Conservation (phyloP, 768 basidiomycete species). For the Tulasnella sp. region DNA sequence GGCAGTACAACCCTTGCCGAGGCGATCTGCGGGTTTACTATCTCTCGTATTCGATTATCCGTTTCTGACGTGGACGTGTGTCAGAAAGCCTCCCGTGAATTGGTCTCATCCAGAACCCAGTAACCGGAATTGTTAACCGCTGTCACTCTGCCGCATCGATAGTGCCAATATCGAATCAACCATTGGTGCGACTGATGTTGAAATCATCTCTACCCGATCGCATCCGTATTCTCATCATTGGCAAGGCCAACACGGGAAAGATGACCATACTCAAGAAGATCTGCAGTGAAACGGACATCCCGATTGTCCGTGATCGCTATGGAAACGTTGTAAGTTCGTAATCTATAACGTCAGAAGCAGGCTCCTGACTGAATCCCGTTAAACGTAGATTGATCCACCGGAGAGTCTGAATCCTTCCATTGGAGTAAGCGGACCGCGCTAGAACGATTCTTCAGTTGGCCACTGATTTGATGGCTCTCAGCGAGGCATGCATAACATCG, state of each 20-base stretch:
- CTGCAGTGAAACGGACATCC: not conserved
- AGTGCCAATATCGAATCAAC: too few species aligned
- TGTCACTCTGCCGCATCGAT: too few species aligned
- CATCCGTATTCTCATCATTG: not conserved
- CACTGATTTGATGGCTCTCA: not conserved
- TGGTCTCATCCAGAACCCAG: too few species aligned
- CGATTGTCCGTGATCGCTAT: not conserved
- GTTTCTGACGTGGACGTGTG: too few species aligned
- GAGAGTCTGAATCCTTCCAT: not conserved
- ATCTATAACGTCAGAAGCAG: not conserved
- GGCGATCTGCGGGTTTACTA: too few species aligned
- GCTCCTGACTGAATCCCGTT: not conserved
- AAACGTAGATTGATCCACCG: not conserved
- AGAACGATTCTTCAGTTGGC: not conserved
- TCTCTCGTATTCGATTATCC: too few species aligned
- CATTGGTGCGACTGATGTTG: too few species aligned
- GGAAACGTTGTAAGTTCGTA: not conserved
- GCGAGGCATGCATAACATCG: slow-evolving; percentile 1
- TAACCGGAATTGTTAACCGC: too few species aligned
- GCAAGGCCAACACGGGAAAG: not conserved
- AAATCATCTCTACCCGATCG: too few species aligned
- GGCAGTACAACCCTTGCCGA: too few species aligned
- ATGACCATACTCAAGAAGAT: not conserved
- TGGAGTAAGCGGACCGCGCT: not conserved
- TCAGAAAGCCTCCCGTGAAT: too few species aligned